Percentiles rank a stretch among this genome's conserved stretches.
Evolutionary conservation across 352 stramenopile genomes (phyloP).

Genomic region (Phytophthora boehmeriae): DNA sequence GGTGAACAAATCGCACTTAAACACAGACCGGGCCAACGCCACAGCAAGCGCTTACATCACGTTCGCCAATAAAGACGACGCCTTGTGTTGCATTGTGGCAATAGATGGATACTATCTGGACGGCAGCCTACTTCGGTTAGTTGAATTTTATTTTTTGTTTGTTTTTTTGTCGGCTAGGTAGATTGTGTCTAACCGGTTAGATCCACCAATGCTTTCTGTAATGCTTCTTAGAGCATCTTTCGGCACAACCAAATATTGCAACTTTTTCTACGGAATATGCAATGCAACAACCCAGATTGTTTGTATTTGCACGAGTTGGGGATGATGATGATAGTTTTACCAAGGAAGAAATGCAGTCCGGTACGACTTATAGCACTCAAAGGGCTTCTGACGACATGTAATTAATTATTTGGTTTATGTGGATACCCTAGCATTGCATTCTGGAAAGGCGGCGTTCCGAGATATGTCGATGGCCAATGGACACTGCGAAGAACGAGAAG

Average conservation of each 20-base stretch:
- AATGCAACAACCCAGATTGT: conserved; percentile 95
- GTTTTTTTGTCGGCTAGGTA: neutral
- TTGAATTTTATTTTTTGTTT: too few relatives aligned
- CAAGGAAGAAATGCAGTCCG: conserved; percentile 93
- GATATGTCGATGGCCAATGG: conserved; percentile 55
- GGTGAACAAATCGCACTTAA: conserved; percentile 89
- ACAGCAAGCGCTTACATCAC: conserved; percentile 94
- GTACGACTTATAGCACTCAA: conserved; percentile 26
- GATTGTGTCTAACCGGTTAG: neutral
- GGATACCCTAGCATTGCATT: conserved; percentile 56
- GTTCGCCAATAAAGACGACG: conserved; percentile 91
- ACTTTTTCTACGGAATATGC: conserved; percentile 90
- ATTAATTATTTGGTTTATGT: conserved; percentile 6
- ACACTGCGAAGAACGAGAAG: conserved; percentile 53
- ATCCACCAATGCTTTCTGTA: neutral
- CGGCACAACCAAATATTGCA: conserved; percentile 97
- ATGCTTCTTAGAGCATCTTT: conserved; percentile 80
- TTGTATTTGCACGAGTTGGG: conserved; percentile 94
- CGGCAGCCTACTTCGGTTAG: conserved; percentile 68
- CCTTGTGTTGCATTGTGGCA: conserved; percentile 89
- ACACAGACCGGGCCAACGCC: conserved; percentile 67
- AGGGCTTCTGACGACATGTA: neutral
- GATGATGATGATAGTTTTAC: conserved; percentile 94
- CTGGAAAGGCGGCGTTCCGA: conserved; percentile 74
- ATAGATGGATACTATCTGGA: conserved; percentile 92